A percentile compares a stretch with the other conserved stretches of the same genome.
These are phyloP conservation scores for Chaetomium strumarium DNA, from an alignment of 2,329 filamentous ascomycete species.

Conservation along the genomic window DNA sequence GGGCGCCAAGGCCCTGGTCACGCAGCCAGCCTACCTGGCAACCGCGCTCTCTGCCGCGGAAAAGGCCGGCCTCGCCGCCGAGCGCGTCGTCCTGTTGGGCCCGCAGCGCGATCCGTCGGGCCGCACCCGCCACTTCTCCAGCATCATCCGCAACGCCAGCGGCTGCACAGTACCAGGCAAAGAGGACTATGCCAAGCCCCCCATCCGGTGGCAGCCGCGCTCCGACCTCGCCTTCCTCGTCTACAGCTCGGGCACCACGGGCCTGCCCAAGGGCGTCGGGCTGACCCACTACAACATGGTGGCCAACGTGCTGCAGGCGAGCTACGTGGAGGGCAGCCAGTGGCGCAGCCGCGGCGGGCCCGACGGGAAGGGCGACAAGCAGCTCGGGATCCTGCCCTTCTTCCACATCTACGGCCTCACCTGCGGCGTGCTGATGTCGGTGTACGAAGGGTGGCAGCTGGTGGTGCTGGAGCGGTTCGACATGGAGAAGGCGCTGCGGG, in stretches of 20 bases:
- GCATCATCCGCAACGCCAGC: slow-evolving; percentile 58
- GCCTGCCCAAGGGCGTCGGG: slow-evolving; percentile 86
- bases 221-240: slow-evolving; percentile 76
- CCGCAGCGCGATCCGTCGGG: slow-evolving; percentile 55
- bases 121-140: slow-evolving; percentile 65
- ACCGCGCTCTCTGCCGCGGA: slow-evolving; percentile 62
- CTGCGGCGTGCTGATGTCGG: slow-evolving; percentile 62
- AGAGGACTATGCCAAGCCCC: not conserved
- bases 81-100: slow-evolving; percentile 72
- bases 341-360: slow-evolving; percentile 52
- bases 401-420: slow-evolving; percentile 87
- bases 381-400: slow-evolving; percentile 78
- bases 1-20: slow-evolving; percentile 67
- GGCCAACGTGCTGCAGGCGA: slow-evolving; percentile 59
- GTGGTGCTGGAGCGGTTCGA: slow-evolving; percentile 77
- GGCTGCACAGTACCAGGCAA: slow-evolving; percentile 35
- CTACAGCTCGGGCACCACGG: slow-evolving; percentile 86
- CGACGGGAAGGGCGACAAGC: slow-evolving; percentile 60
- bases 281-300: slow-evolving; percentile 79
- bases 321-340: slow-evolving; percentile 47
- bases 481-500: slow-evolving; percentile 67
- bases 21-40: slow-evolving; percentile 61
- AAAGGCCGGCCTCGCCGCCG: slow-evolving; percentile 61
- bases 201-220: not conserved
- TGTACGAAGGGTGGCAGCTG: slow-evolving; percentile 60